Conservation (phyloP, 2,329 filamentous ascomycete genomes). For the Aspergillus sp. region DNA sequence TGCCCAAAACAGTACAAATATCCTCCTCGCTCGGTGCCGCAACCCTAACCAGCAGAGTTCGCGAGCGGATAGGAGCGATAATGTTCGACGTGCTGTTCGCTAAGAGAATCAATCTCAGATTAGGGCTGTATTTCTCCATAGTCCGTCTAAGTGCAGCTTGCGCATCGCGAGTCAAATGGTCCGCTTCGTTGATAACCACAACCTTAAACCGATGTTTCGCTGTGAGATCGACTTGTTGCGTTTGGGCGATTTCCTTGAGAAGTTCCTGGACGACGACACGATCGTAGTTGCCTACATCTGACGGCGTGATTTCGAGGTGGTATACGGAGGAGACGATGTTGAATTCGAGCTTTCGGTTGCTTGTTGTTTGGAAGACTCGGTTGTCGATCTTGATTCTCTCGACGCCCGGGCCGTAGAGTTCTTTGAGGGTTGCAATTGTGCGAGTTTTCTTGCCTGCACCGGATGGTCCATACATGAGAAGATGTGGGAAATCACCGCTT, state of each 20-base stretch:
- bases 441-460: slow-evolving; percentile 97
- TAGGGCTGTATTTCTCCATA: slow-evolving; percentile 99
- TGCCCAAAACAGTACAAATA: slow-evolving; percentile 72
- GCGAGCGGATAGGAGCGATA: slow-evolving; percentile 93
- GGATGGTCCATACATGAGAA: slow-evolving; percentile 94
- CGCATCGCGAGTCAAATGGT: slow-evolving; percentile 88
- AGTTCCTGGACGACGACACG: slow-evolving; percentile 93
- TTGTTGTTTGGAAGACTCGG: slow-evolving; percentile 90
- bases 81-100: slow-evolving; percentile 98
- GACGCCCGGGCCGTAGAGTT: slow-evolving; percentile 92
- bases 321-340: slow-evolving; percentile 97
- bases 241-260: slow-evolving; percentile 96
- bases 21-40: slow-evolving; percentile 83
- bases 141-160: slow-evolving; percentile 92
- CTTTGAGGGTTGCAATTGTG: slow-evolving; percentile 91
- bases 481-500: slow-evolving; percentile 95
- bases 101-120: slow-evolving; percentile 83
- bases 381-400: slow-evolving; percentile 99
- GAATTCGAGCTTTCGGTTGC: slow-evolving; percentile 97
- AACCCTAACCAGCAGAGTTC: slow-evolving; percentile 88
- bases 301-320: slow-evolving; percentile 96
- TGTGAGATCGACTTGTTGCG: slow-evolving; percentile 92
- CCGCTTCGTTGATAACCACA: slow-evolving; percentile 98
- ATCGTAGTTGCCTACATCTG: slow-evolving; percentile 94
- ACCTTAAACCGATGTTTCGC: slow-evolving; percentile 96